Evolutionary conservation across 2,329 filamentous ascomycete species (phyloP).

Genomic region (Calonectria hawksworthii): DNA sequence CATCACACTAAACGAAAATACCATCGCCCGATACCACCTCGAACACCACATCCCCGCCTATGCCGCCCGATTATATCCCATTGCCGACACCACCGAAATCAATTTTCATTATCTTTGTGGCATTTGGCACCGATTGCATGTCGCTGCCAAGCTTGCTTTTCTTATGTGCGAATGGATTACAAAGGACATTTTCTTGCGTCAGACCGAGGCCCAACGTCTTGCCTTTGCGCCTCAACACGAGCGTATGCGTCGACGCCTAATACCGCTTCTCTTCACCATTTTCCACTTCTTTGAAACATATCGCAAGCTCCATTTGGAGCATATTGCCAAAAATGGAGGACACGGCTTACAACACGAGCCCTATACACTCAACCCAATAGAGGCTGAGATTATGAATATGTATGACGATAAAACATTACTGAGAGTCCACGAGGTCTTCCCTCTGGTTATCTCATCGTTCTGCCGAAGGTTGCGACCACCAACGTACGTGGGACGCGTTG

Average conservation of each 20-base stretch:
- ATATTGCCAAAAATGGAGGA: conserved; percentile 65
- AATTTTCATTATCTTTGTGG: conserved; percentile 74
- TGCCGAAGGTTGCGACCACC: conserved; percentile 73
- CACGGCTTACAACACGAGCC: conserved; percentile 65
- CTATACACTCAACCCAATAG: conserved; percentile 74
- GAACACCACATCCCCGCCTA: conserved; percentile 72
- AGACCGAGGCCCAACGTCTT: conserved; percentile 65
- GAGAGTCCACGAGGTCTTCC: conserved; percentile 75
- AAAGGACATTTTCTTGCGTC: conserved; percentile 74
- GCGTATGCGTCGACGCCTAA: conserved; percentile 74
- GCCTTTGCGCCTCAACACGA: conserved; percentile 74
- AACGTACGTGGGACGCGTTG: conserved; percentile 74
- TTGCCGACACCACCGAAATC: conserved; percentile 60
- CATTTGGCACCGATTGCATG: conserved; percentile 76
- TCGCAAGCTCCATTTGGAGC: conserved; percentile 69
- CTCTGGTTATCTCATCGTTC: conserved; percentile 74
- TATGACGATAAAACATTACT: conserved; percentile 75
- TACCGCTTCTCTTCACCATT: conserved; percentile 74
- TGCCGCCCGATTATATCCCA: conserved; percentile 70
- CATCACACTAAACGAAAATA: conserved; percentile 71
- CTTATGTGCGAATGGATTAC: conserved; percentile 76
- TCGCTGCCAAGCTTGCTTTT: conserved; percentile 72
- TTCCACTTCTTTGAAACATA: conserved; percentile 79
- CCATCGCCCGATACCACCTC: conserved; percentile 73
- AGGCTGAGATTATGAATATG: conserved; percentile 72